Conservation (phyloP, 768 basidiomycete species). For the Mycena belliarum region DNA sequence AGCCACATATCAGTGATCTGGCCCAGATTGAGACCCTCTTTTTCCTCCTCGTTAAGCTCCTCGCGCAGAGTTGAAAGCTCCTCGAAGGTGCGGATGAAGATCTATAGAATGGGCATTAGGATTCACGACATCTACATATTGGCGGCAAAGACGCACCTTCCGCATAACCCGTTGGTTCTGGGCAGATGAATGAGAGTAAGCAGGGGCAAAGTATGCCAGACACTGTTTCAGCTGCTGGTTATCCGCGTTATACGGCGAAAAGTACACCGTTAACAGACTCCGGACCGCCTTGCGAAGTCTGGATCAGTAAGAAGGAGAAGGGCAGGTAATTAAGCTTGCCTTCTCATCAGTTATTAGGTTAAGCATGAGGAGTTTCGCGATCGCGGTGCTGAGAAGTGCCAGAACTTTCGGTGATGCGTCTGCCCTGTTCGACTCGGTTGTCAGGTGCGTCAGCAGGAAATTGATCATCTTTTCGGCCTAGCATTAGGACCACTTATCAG, state of each 20-base stretch:
- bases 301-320: slow-evolving; percentile 34
- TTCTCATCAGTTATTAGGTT: slow-evolving; percentile 74
- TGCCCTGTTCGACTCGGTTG: slow-evolving; percentile 51
- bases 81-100: slow-evolving; percentile 54
- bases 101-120: slow-evolving; percentile 33
- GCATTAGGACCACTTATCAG: not conserved
- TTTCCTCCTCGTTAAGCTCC: slow-evolving; percentile 56
- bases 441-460: slow-evolving; percentile 51
- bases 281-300: slow-evolving; percentile 42
- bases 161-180: slow-evolving; percentile 75
- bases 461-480: slow-evolving; percentile 44
- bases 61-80: slow-evolving; percentile 49
- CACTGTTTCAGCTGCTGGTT: slow-evolving; percentile 88
- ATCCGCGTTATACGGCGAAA: slow-evolving; percentile 76
- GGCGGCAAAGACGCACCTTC: slow-evolving; percentile 42
- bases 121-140: not conserved
- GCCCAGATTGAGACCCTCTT: slow-evolving; percentile 55
- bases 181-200: slow-evolving; percentile 81
- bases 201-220: slow-evolving; percentile 82
- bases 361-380: slow-evolving; percentile 82
- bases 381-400: slow-evolving; percentile 73
- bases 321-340: slow-evolving; percentile 41
- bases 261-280: slow-evolving; percentile 53
- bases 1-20: slow-evolving; percentile 66
- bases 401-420: slow-evolving; percentile 45